Conservation (phyloP, 2,329 filamentous ascomycete species). For the Ceratocystis papillata region DNA sequence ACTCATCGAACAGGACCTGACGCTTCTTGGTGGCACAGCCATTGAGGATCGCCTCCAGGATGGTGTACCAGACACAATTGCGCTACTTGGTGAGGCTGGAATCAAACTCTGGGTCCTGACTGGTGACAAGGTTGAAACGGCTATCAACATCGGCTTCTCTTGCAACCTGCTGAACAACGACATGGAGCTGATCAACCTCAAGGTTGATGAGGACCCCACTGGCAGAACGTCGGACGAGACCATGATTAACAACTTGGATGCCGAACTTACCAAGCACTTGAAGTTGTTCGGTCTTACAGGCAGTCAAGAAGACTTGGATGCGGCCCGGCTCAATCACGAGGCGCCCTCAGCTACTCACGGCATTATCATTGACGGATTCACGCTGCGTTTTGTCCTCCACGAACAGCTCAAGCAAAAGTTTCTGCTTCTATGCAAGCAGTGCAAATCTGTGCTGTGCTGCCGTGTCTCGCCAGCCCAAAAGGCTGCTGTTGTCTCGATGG, state of each 20-base stretch:
- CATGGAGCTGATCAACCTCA: constrained; percentile 90
- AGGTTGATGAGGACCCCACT: constrained; percentile 62
- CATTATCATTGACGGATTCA: constrained; percentile 88
- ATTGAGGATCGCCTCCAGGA: constrained; percentile 97
- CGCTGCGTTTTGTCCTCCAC: constrained; percentile 75
- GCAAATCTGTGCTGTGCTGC: constrained; percentile 91
- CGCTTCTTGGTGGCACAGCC: constrained; percentile 80
- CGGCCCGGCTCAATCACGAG: constrained; percentile 71
- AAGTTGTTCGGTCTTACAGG: constrained; percentile 67
- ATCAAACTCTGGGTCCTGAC: constrained; percentile 99
- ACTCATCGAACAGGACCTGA: constrained; percentile 79
- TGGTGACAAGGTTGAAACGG: constrained; percentile 96
- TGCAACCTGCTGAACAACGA: constrained; percentile 96
- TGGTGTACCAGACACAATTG: constrained; percentile 91
- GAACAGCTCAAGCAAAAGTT: constrained; percentile 83
- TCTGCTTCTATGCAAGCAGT: constrained; percentile 88
- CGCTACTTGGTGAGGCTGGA: constrained; percentile 77
- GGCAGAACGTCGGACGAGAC: constrained; percentile 39
- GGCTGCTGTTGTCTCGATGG: constrained; percentile 90
- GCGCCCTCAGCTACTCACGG: constrained; percentile 81
- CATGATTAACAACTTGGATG: constrained; percentile 50
- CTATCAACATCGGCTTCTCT: constrained; percentile 99
- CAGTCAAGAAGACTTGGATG: constrained; percentile 70
- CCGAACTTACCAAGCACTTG: constrained; percentile 64
- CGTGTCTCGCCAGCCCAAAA: constrained; percentile 96